phyloP scores from a whole-genome alignment of 2,329 filamentous ascomycete species.

The Sarocladiaceae sp. region DNA sequence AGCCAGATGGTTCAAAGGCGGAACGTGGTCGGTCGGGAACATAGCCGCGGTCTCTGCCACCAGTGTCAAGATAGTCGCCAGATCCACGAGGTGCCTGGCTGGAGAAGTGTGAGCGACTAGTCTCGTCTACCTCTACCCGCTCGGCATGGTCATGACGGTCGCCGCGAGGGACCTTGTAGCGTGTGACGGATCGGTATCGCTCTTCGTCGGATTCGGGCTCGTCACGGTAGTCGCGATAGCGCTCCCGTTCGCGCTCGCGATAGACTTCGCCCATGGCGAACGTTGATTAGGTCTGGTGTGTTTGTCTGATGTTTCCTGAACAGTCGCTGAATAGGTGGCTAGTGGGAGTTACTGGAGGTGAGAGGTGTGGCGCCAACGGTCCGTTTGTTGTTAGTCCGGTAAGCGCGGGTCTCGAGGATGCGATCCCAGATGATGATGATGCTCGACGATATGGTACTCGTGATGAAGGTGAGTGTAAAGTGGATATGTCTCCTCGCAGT shows the following conservation, averaged over 20 bases:
- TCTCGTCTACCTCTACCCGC: slow-evolving; percentile 38
- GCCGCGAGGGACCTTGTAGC: slow-evolving; percentile 44
- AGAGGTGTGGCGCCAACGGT: too few relatives aligned
- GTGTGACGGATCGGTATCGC: slow-evolving; percentile 38
- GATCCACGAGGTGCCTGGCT: slow-evolving; percentile 28
- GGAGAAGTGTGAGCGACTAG: slow-evolving; percentile 37
- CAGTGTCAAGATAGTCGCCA: slow-evolving; percentile 34
- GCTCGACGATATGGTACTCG: too few relatives aligned
- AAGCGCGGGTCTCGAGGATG: too few relatives aligned
- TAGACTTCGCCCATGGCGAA: slow-evolving; percentile 29
- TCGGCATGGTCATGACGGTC: slow-evolving; percentile 34
- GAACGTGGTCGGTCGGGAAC: slow-evolving; percentile 9
- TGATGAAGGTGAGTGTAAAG: too few relatives aligned
- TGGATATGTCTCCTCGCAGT: too few relatives aligned
- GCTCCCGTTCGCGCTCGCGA: slow-evolving; percentile 23
- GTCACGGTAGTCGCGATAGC: slow-evolving; percentile 16
- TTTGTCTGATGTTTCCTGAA: slow-evolving; percentile 26
- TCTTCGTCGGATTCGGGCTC: slow-evolving; percentile 37
- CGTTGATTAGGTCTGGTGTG: neutral
- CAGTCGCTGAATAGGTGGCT: neutral
- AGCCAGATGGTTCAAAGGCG: slow-evolving; percentile 19
- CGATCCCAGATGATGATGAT: too few relatives aligned
- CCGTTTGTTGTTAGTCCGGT: too few relatives aligned
- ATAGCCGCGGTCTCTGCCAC: slow-evolving; percentile 28
- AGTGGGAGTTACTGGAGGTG: too few relatives aligned